These are phyloP conservation scores for Daldinia caldariorum DNA, from an alignment of 495 filamentous ascomycete species.

Conservation along the genomic window DNA sequence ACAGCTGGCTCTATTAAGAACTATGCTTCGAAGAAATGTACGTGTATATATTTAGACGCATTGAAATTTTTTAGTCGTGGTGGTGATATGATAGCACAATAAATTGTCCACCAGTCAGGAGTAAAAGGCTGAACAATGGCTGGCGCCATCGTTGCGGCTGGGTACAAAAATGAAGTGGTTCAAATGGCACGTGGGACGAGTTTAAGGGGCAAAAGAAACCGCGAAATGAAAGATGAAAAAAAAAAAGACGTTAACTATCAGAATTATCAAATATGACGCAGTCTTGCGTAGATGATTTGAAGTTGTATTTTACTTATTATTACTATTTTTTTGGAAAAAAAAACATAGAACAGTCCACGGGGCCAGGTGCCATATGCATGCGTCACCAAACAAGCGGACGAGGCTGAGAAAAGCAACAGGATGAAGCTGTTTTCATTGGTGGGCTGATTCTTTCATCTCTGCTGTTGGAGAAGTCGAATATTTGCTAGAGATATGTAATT, in stretches of 20 bases:
- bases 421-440: conserved; percentile 30
- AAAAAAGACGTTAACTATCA: not conserved
- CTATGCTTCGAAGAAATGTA: not conserved
- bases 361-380: conserved; percentile 40
- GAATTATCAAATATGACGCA: conserved; percentile 15
- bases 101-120: not conserved
- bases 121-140: conserved; percentile 32
- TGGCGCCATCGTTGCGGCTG: conserved; percentile 42
- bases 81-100: conserved; percentile 13
- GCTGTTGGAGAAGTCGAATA: not conserved
- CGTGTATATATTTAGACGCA: conserved; percentile 22
- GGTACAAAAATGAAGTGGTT: conserved; percentile 9
- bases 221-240: not conserved
- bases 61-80: not conserved
- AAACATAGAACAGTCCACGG: not conserved
- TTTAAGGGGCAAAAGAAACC: conserved; percentile 14
- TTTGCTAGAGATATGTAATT: not conserved
- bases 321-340: not conserved
- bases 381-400: conserved; percentile 4
- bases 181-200: not conserved
- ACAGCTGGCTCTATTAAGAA: not conserved
- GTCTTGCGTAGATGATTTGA: not conserved
- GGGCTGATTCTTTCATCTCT: not conserved
- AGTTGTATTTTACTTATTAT: not conserved
- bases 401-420: conserved; percentile 32